phyloP scores from a whole-genome alignment of 2,329 filamentous ascomycete species.

The Penicillium sp. region DNA sequence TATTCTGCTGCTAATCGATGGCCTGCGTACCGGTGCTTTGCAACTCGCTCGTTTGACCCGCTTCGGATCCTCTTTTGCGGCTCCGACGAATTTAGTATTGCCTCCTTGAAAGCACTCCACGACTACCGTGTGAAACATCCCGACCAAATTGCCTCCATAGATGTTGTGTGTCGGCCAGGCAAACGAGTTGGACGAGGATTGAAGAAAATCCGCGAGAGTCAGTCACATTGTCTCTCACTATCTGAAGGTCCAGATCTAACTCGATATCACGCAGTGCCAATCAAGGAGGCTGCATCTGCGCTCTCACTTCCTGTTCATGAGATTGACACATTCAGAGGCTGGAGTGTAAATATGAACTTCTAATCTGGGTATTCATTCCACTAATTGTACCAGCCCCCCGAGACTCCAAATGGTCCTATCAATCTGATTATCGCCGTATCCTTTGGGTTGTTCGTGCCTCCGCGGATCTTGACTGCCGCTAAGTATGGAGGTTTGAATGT shows the following conservation, averaged over 20 bases:
- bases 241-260: constrained; percentile 7
- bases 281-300: constrained; percentile 65
- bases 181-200: constrained; percentile 77
- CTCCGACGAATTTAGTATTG: constrained; percentile 85
- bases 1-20: constrained; percentile 10
- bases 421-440: constrained; percentile 91
- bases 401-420: constrained; percentile 48
- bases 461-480: constrained; percentile 67
- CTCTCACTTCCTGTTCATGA: constrained; percentile 71
- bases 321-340: constrained; percentile 78
- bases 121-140: constrained; percentile 57
- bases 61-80: constrained; percentile 91
- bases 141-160: constrained; percentile 69
- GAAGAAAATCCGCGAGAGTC: constrained; percentile 68
- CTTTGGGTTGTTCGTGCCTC: constrained; percentile 87
- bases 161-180: constrained; percentile 79
- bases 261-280: constrained; percentile 61
- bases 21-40: constrained; percentile 26
- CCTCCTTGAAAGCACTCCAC: constrained; percentile 70
- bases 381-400: constrained; percentile 55
- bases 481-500: constrained; percentile 89
- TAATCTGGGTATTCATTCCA: neutral
- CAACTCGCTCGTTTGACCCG: constrained; percentile 52
- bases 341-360: constrained; percentile 60
- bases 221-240: constrained; percentile 12